Percentiles rank a stretch among this genome's conserved stretches.
phyloP scores from a whole-genome alignment of 768 basidiomycete genomes.

The Panus rudis region DNA sequence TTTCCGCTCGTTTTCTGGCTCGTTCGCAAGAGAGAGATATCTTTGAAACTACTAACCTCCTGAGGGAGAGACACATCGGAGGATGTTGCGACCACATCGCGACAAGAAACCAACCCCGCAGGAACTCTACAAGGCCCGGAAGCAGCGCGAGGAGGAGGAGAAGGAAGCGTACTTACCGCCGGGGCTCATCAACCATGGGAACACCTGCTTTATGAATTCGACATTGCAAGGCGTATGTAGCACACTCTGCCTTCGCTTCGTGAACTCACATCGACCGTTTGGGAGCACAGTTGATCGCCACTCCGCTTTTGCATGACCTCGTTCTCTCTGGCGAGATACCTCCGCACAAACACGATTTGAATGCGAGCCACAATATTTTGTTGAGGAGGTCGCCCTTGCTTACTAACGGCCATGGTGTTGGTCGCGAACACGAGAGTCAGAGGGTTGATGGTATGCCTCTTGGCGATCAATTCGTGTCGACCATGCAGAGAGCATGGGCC shows the following conservation, averaged over 20 bases:
- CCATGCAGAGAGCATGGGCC: constrained; percentile 60
- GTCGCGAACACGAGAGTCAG: constrained; percentile 42
- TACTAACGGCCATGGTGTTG: constrained; percentile 55
- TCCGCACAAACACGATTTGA: constrained; percentile 31
- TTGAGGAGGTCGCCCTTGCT: constrained; percentile 55
- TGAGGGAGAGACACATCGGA: too few species aligned
- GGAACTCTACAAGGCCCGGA: constrained; percentile 53
- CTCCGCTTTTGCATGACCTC: constrained; percentile 50
- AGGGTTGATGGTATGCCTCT: constrained; percentile 61
- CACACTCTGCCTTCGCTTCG: too few species aligned
- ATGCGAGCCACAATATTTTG: constrained; percentile 29
- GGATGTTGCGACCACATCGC: too few species aligned
- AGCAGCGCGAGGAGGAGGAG: constrained; percentile 57
- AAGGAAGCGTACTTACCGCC: constrained; percentile 57
- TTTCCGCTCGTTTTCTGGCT: too few species aligned
- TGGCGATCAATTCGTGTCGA: constrained; percentile 56
- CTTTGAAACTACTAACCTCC: too few species aligned
- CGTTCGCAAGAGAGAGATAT: too few species aligned
- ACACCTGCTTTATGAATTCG: constrained; percentile 96
- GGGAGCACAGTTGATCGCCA: constrained; percentile 69
- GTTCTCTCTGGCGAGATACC: constrained; percentile 48
- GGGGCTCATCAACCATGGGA: constrained; percentile 73
- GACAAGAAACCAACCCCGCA: constrained; percentile 54
- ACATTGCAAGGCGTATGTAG: constrained; percentile 80
- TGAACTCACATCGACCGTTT: constrained; percentile 11